phyloP scores from a whole-genome alignment of 108 stramenopile species.

The Stephanodiscus minutulus region DNA sequence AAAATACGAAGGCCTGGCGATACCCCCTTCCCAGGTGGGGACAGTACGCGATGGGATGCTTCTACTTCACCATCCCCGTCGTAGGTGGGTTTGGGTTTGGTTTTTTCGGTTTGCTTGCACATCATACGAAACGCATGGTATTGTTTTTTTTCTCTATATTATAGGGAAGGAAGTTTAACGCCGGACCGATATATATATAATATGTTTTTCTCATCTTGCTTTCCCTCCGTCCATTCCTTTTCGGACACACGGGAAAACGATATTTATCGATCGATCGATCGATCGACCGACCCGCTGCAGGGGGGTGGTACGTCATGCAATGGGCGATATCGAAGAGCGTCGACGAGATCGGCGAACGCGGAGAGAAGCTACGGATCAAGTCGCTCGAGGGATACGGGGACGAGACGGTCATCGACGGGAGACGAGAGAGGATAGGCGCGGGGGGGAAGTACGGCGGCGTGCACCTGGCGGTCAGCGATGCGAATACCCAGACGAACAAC shows the following conservation, averaged over 20 bases:
- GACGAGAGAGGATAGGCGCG: constrained; percentile 58
- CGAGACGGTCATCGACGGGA: constrained; percentile 43
- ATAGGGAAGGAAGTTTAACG: too few species aligned
- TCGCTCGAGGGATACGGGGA: constrained; percentile 59
- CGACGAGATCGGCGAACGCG: constrained; percentile 63
- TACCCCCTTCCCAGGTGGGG: constrained; percentile 72
- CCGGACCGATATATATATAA: not conserved
- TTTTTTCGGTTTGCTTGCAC: too few species aligned
- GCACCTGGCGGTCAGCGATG: constrained; percentile 64
- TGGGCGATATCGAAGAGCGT: constrained; percentile 68
- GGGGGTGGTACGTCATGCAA: constrained; percentile 69
- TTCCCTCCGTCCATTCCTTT: not conserved
- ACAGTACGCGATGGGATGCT: constrained; percentile 67
- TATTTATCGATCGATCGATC: too few species aligned
- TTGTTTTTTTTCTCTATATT: too few species aligned
- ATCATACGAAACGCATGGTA: too few species aligned
- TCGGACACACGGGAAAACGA: not conserved
- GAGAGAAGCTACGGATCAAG: constrained; percentile 54
- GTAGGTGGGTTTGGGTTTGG: constrained; percentile 22
- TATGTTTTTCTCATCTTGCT: not conserved
- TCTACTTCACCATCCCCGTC: constrained; percentile 79
- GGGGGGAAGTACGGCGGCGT: constrained; percentile 79
- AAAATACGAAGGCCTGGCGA: constrained; percentile 48
- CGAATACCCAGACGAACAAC: constrained; percentile 62
- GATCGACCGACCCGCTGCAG: constrained; percentile 58